These are phyloP conservation scores for Meyerozyma carpophila DNA, from an alignment of 1,139 yeast genomes.

Conservation along the genomic window DNA sequence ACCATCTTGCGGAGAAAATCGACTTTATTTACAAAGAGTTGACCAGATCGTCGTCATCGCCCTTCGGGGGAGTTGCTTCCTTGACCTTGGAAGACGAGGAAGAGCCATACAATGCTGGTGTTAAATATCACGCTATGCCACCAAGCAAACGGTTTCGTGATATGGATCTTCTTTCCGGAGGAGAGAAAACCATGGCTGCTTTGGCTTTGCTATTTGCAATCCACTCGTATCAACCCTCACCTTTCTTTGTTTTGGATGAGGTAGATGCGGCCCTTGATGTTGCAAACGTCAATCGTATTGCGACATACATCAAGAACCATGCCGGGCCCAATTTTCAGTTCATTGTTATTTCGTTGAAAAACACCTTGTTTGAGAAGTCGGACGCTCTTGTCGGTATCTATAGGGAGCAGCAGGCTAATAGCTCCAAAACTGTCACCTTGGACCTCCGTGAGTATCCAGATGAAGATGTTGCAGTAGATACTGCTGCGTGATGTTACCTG, in stretches of 20 bases:
- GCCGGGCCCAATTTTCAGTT: slow-evolving; percentile 83
- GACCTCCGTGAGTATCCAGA: slow-evolving; percentile 63
- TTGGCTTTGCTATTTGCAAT: slow-evolving; percentile 86
- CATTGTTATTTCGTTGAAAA: slow-evolving; percentile 89
- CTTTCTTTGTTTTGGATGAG: slow-evolving; percentile 93
- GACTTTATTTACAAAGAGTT: slow-evolving; percentile 84
- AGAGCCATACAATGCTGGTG: slow-evolving; percentile 79
- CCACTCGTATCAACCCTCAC: slow-evolving; percentile 89
- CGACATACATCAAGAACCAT: slow-evolving; percentile 72
- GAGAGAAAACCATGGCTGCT: slow-evolving; percentile 96
- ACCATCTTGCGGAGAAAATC: slow-evolving; percentile 66
- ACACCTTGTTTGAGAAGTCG: slow-evolving; percentile 79
- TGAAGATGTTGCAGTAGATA: slow-evolving; percentile 18
- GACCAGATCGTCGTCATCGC: slow-evolving; percentile 62
- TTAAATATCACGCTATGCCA: slow-evolving; percentile 93
- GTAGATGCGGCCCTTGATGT: slow-evolving; percentile 96
- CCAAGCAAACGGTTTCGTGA: slow-evolving; percentile 92
- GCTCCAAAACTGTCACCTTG: slow-evolving; percentile 71
- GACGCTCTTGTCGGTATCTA: slow-evolving; percentile 92
- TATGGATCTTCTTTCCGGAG: slow-evolving; percentile 92
- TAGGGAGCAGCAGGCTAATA: slow-evolving; percentile 72
- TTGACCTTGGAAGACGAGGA: slow-evolving; percentile 84
- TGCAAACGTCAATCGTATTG: slow-evolving; percentile 79
- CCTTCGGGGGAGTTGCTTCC: slow-evolving; percentile 90
- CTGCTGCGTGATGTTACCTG: neutral